A percentile compares a stretch with the other conserved stretches of the same genome.
phyloP scores from a whole-genome alignment of 1,284 basidiomycete genomes.

The Tilletia setariae region DNA sequence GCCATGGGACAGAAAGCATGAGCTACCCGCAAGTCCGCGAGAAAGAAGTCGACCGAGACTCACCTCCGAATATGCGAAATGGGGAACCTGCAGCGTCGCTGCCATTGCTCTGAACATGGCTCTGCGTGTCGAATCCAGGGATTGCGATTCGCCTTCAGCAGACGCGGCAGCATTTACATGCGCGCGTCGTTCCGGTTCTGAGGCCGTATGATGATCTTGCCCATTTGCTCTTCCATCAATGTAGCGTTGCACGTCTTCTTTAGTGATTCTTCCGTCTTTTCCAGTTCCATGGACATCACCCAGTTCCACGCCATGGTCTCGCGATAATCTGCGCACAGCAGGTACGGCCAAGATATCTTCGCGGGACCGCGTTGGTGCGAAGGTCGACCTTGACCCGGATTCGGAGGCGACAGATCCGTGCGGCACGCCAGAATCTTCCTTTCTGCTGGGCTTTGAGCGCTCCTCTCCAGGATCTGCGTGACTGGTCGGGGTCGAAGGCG shows the following conservation, averaged over 20 bases:
- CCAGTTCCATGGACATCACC: slow-evolving; percentile 67
- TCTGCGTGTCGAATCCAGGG: slow-evolving; percentile 41
- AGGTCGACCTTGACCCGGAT: slow-evolving; percentile 1
- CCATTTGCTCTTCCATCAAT: slow-evolving; percentile 64
- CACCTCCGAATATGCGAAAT: slow-evolving; percentile 64
- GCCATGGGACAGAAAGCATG: not conserved
- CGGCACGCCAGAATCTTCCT: not conserved
- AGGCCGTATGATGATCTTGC: slow-evolving; percentile 71
- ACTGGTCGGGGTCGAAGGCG: not conserved
- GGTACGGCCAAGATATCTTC: slow-evolving; percentile 63
- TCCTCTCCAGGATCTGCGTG: not conserved
- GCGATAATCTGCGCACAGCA: slow-evolving; percentile 73
- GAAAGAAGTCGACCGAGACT: slow-evolving; percentile 62
- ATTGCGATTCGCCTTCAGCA: slow-evolving; percentile 17
- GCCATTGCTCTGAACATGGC: slow-evolving; percentile 56
- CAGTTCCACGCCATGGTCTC: slow-evolving; percentile 64
- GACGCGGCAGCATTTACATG: not conserved
- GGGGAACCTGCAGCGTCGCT: slow-evolving; percentile 61
- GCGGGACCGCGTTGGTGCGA: slow-evolving; percentile 16
- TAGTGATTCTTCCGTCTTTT: slow-evolving; percentile 71
- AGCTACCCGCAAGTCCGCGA: not conserved
- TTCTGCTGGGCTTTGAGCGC: not conserved
- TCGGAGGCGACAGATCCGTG: not conserved
- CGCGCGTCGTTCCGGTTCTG: slow-evolving; percentile 62
- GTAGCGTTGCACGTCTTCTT: slow-evolving; percentile 62